Percentiles rank a stretch among this genome's conserved stretches.
Evolutionary conservation across 208 protist genomes (phyloP).

Genomic region (Angomonas ambiguus): DNA sequence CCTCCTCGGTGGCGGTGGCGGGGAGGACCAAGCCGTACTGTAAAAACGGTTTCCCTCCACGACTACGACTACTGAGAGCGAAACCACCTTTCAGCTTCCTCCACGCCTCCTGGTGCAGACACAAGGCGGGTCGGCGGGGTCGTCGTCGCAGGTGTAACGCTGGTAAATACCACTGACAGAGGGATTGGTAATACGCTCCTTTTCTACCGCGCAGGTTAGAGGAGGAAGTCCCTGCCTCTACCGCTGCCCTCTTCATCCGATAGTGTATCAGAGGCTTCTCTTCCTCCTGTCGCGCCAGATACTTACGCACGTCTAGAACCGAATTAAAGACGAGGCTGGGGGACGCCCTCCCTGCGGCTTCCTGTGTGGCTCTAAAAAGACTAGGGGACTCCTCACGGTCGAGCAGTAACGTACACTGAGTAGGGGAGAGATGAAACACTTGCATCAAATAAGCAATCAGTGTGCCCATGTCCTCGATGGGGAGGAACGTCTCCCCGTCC

Average conservation of each 20-base stretch:
- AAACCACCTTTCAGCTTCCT: too few species aligned
- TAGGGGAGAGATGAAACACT: not conserved
- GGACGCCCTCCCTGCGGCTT: not conserved
- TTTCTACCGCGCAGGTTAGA: not conserved
- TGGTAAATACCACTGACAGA: conserved; percentile 6
- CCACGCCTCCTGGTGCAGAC: not conserved
- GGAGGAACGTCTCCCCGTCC: too few species aligned
- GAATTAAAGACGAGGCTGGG: not conserved
- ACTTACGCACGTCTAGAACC: not conserved
- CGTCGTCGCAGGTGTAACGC: not conserved
- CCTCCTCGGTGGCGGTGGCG: not conserved
- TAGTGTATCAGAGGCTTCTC: not conserved
- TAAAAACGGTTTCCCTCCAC: not conserved
- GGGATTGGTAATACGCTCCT: not conserved
- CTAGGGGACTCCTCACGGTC: not conserved
- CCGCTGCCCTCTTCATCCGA: too few species aligned
- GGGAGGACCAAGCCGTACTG: not conserved
- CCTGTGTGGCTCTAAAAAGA: not conserved
- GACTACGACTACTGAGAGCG: too few species aligned
- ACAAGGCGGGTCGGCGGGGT: not conserved
- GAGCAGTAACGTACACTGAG: conserved; percentile 4
- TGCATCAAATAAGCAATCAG: not conserved
- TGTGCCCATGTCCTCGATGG: not conserved
- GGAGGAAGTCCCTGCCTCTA: not conserved
- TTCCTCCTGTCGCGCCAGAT: not conserved